A percentile compares a stretch with the other conserved stretches of the same genome.
Evolutionary conservation across 352 stramenopile genomes (phyloP).

Genomic region (Phytophthora uliginosa): DNA sequence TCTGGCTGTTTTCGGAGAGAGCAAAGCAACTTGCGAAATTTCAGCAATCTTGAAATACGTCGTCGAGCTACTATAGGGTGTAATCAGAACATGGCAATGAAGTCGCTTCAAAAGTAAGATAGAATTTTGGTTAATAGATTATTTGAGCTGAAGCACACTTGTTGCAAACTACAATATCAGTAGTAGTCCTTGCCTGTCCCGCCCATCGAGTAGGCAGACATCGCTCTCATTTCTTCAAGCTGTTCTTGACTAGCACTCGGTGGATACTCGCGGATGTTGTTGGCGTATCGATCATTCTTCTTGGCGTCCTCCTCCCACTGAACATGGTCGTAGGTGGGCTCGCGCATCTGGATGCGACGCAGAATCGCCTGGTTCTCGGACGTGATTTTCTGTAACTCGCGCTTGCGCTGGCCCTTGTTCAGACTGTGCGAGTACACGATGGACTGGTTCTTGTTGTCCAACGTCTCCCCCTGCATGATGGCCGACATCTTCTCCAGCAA

Average conservation of each 20-base stretch:
- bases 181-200: constrained; percentile 56
- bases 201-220: constrained; percentile 67
- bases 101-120: background rate
- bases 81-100: background rate
- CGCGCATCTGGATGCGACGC: constrained; percentile 90
- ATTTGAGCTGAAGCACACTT: constrained; percentile 12
- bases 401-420: constrained; percentile 87
- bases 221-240: constrained; percentile 55
- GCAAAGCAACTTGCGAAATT: constrained; percentile 72
- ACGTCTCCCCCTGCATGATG: constrained; percentile 93
- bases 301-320: constrained; percentile 93
- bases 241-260: constrained; percentile 50
- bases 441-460: constrained; percentile 90
- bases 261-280: constrained; percentile 92
- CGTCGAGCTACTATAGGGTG: constrained; percentile 44
- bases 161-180: constrained; percentile 8
- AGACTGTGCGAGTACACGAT: constrained; percentile 83
- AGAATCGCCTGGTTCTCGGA: constrained; percentile 90
- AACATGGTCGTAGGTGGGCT: constrained; percentile 92
- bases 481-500: constrained; percentile 98
- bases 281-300: constrained; percentile 85
- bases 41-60: constrained; percentile 53
- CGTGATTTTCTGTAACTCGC: constrained; percentile 90
- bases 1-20: constrained; percentile 72
- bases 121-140: constrained; percentile 29